A percentile compares a stretch with the other conserved stretches of the same genome.
These are phyloP conservation scores for Parachaetomium inaequale DNA, from an alignment of 495 filamentous ascomycete genomes.

Conservation along the genomic window DNA sequence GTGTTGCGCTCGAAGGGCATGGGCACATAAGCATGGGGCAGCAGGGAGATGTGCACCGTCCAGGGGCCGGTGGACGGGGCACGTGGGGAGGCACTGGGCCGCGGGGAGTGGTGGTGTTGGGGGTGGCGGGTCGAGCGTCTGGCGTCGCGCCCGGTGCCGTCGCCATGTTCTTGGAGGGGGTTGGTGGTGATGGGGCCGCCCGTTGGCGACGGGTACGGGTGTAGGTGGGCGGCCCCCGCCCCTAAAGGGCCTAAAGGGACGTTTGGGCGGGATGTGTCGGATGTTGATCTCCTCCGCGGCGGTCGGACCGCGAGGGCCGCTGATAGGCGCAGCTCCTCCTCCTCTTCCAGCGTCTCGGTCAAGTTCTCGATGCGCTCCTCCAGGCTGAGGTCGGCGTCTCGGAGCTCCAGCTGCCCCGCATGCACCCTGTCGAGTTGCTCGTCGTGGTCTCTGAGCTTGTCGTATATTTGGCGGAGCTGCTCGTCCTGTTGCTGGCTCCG, in stretches of 20 bases:
- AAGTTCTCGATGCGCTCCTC: conserved; percentile 52
- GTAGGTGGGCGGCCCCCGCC: conserved; percentile 25
- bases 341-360: conserved; percentile 38
- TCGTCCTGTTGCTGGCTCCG: conserved; percentile 42
- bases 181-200: conserved; percentile 17
- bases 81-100: conserved; percentile 12
- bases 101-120: not conserved
- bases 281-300: conserved; percentile 33
- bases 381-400: conserved; percentile 49
- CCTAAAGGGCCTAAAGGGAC: conserved; percentile 34
- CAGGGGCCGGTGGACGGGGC: conserved; percentile 37
- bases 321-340: conserved; percentile 22
- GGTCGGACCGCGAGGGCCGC: conserved; percentile 15
- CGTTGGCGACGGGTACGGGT: conserved; percentile 21
- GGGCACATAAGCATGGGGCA: conserved; percentile 48
- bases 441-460: conserved; percentile 40
- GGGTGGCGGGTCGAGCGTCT: conserved; percentile 6
- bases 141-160: conserved; percentile 19
- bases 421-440: conserved; percentile 42
- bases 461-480: conserved; percentile 43
- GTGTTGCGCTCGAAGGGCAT: conserved; percentile 60
- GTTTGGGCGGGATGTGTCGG: conserved; percentile 32
- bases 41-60: conserved; percentile 55
- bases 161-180: conserved; percentile 18
- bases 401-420: conserved; percentile 45